phyloP scores from a whole-genome alignment of 768 basidiomycete genomes.

The Tulasnella sp. region DNA sequence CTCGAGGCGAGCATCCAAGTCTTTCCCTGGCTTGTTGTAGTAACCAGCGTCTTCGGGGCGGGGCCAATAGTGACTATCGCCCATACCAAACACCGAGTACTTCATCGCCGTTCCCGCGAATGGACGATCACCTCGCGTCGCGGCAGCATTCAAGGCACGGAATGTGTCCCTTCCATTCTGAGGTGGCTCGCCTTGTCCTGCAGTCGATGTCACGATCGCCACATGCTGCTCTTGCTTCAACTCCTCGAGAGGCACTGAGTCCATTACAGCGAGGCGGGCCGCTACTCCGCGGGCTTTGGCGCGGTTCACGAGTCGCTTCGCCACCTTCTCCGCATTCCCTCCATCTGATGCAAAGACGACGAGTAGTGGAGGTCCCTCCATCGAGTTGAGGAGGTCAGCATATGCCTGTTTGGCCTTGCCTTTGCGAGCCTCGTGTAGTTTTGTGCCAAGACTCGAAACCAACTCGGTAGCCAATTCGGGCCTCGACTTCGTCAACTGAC shows the following conservation, averaged over 20 bases:
- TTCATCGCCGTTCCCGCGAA: slow-evolving; percentile 52
- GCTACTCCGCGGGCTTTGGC: slow-evolving; percentile 82
- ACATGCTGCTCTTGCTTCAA: slow-evolving; percentile 72
- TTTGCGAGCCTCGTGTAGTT: slow-evolving; percentile 76
- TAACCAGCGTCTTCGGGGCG: slow-evolving; percentile 94
- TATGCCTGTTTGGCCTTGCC: slow-evolving; percentile 78
- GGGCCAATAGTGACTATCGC: slow-evolving; percentile 99
- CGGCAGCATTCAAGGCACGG: slow-evolving; percentile 73
- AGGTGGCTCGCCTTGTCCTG: slow-evolving; percentile 96
- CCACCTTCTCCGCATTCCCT: slow-evolving; percentile 92
- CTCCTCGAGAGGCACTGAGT: slow-evolving; percentile 71
- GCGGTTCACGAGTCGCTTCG: slow-evolving; percentile 77
- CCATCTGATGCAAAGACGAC: slow-evolving; percentile 95
- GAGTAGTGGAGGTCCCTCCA: slow-evolving; percentile 84
- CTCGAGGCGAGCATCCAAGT: slow-evolving; percentile 75
- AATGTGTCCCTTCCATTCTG: slow-evolving; percentile 91
- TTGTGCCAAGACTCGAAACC: slow-evolving; percentile 79
- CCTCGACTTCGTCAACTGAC: slow-evolving; percentile 78
- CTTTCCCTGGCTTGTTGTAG: slow-evolving; percentile 95
- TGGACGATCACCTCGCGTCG: slow-evolving; percentile 51
- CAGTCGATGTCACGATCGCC: slow-evolving; percentile 82
- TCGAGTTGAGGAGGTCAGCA: slow-evolving; percentile 70
- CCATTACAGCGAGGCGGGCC: slow-evolving; percentile 68
- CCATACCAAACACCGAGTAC: slow-evolving; percentile 88
- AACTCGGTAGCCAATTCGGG: slow-evolving; percentile 79